Evolutionary conservation across 2,329 filamentous ascomycete species (phyloP).

Genomic region (Aspergillus phoenicis): DNA sequence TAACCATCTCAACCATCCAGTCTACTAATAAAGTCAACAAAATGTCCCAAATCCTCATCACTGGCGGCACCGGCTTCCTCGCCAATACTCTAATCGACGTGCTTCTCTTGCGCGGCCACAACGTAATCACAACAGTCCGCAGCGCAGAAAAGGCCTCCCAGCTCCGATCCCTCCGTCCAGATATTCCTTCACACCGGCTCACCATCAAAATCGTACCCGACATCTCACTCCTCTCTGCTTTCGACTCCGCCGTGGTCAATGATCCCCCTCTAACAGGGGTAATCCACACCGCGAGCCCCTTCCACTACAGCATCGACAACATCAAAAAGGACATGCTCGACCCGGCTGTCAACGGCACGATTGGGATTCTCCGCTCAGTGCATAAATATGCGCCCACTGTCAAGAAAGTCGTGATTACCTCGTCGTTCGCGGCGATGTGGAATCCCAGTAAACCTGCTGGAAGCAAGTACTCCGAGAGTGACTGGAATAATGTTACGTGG

Average conservation of each 20-base stretch:
- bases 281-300: conserved; percentile 71
- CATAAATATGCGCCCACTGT: conserved; percentile 63
- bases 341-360: conserved; percentile 60
- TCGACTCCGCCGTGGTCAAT: conserved; percentile 61
- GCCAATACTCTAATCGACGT: conserved; percentile 54
- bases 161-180: conserved; percentile 54
- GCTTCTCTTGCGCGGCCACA: conserved; percentile 56
- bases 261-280: conserved; percentile 68
- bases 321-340: conserved; percentile 23
- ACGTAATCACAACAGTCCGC: conserved; percentile 62
- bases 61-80: conserved; percentile 62
- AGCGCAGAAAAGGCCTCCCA: conserved; percentile 60
- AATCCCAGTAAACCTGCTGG: conserved; percentile 43
- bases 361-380: conserved; percentile 59
- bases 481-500: conserved; percentile 42
- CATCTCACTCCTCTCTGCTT: conserved; percentile 63
- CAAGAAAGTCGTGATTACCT: conserved; percentile 69
- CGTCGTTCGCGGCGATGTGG: conserved; percentile 62
- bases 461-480: conserved; percentile 25
- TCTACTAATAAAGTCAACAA: too few species aligned
- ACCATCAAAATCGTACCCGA: conserved; percentile 68
- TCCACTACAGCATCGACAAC: conserved; percentile 63
- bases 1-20: too few species aligned
- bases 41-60: conserved; percentile 7
- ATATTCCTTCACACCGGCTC: conserved; percentile 53